A percentile compares a stretch with the other conserved stretches of the same genome.
phyloP scores from a whole-genome alignment of 352 stramenopile genomes.

The Pythium myriotylum region DNA sequence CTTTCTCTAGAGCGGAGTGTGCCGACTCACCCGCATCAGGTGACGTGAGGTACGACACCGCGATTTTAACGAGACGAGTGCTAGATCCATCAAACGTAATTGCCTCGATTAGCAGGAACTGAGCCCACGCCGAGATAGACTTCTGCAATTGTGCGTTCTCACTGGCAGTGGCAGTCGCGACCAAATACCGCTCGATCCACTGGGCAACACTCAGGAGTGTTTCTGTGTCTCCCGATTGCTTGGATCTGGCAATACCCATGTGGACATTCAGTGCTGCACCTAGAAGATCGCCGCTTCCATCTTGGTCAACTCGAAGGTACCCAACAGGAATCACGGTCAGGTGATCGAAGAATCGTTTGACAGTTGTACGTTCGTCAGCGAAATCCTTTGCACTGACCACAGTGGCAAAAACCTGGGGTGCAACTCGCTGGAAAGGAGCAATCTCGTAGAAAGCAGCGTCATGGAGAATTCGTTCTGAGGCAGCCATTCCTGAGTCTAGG shows the following conservation, averaged over 20 bases:
- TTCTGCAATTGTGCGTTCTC: neutral
- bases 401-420: conserved; percentile 36
- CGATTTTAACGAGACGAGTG: conserved; percentile 9
- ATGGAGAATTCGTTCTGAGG: conserved; percentile 44
- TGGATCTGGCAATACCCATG: conserved; percentile 1
- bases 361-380: neutral
- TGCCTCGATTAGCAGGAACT: conserved; percentile 21
- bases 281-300: conserved; percentile 12
- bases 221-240: neutral
- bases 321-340: conserved; percentile 21
- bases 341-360: conserved; percentile 20
- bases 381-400: conserved; percentile 3
- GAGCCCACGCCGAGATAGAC: conserved; percentile 12
- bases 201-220: conserved; percentile 35
- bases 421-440: conserved; percentile 40
- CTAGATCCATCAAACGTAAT: conserved; percentile 6
- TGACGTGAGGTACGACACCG: conserved; percentile 9
- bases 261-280: conserved; percentile 16
- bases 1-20: conserved; percentile 1
- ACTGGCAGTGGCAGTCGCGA: conserved; percentile 5
- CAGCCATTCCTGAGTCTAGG: conserved; percentile 7
- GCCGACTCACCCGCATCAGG: neutral
- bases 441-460: conserved; percentile 89
- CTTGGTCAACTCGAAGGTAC: conserved; percentile 12
- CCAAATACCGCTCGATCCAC: conserved; percentile 31